These are phyloP conservation scores for Neurospora sp. DNA, from an alignment of 495 filamentous ascomycete species.

Conservation along the genomic window DNA sequence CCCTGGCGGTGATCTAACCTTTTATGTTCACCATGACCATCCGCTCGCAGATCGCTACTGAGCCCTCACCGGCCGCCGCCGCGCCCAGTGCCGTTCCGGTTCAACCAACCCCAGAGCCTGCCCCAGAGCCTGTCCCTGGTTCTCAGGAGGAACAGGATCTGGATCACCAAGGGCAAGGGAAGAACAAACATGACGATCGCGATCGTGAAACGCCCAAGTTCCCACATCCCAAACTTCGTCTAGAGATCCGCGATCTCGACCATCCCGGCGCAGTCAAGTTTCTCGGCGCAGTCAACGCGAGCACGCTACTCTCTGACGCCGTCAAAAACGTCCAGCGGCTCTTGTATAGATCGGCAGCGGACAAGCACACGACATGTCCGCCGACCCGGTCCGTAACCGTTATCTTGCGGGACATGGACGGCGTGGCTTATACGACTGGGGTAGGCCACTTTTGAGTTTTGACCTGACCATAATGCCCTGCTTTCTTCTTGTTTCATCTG, in stretches of 20 bases:
- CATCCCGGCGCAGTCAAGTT: slow-evolving; percentile 55
- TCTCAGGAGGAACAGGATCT: neutral
- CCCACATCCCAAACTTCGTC: slow-evolving; percentile 53
- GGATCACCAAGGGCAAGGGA: neutral
- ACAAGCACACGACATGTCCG: slow-evolving; percentile 30
- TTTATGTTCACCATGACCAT: slow-evolving; percentile 5
- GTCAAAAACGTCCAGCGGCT: slow-evolving; percentile 55
- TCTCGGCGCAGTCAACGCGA: slow-evolving; percentile 47
- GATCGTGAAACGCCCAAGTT: slow-evolving; percentile 15
- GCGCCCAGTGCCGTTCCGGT: slow-evolving; percentile 4
- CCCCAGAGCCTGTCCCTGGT: neutral
- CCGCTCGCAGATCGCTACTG: slow-evolving; percentile 3
- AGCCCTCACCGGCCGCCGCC: slow-evolving; percentile 1
- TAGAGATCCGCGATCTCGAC: slow-evolving; percentile 60
- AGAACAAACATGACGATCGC: neutral
- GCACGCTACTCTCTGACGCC: slow-evolving; percentile 46
- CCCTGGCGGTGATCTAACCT: neutral
- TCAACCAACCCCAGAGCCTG: neutral
- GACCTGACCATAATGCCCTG: neutral
- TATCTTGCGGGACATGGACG: slow-evolving; percentile 66
- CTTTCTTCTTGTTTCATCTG: neutral
- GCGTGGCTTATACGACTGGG: slow-evolving; percentile 84
- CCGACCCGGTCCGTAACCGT: slow-evolving; percentile 71
- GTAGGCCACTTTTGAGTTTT: slow-evolving; percentile 2
- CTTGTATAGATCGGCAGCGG: slow-evolving; percentile 45